These are phyloP conservation scores for Clitocybe nebularis DNA, from an alignment of 1,284 basidiomycete species.

Conservation along the genomic window DNA sequence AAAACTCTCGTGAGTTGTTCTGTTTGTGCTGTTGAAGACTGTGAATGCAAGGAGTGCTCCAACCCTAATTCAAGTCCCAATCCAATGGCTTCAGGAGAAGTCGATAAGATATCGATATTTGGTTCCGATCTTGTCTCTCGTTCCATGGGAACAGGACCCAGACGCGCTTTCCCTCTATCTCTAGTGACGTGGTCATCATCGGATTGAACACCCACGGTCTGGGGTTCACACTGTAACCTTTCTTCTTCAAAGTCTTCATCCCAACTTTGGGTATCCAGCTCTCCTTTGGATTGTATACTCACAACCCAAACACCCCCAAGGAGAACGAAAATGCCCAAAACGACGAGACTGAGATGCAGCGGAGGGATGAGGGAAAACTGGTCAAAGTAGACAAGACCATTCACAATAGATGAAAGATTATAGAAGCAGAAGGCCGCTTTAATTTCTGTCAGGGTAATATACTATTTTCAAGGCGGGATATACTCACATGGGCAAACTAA, in stretches of 20 bases:
- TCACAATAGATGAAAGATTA: conserved; percentile 87
- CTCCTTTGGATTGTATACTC: conserved; percentile 57
- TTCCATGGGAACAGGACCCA: conserved; percentile 24
- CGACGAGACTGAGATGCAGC: conserved; percentile 71
- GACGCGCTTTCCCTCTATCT: neutral
- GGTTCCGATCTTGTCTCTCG: conserved; percentile 34
- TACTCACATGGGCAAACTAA: conserved; percentile 84
- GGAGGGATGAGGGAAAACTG: conserved; percentile 76
- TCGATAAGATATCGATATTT: conserved; percentile 20
- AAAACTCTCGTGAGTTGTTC: neutral
- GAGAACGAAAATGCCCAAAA: conserved; percentile 76
- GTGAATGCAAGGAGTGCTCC: neutral
- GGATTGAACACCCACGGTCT: neutral
- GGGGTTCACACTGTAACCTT: neutral
- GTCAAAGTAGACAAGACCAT: conserved; percentile 88
- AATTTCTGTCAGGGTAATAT: conserved; percentile 8
- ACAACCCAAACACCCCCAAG: conserved; percentile 91
- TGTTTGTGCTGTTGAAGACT: neutral
- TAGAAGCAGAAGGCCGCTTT: conserved; percentile 96
- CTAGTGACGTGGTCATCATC: neutral
- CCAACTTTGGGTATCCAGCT: conserved; percentile 53
- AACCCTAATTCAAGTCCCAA: conserved; percentile 13
- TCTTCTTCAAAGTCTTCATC: conserved; percentile 14
- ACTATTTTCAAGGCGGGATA: neutral
- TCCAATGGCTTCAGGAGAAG: conserved; percentile 12